Percentiles rank a stretch among this genome's conserved stretches.
Evolutionary conservation across 345 rosid genomes (phyloP).

Genomic region (Lagerstroemia speciosa): DNA sequence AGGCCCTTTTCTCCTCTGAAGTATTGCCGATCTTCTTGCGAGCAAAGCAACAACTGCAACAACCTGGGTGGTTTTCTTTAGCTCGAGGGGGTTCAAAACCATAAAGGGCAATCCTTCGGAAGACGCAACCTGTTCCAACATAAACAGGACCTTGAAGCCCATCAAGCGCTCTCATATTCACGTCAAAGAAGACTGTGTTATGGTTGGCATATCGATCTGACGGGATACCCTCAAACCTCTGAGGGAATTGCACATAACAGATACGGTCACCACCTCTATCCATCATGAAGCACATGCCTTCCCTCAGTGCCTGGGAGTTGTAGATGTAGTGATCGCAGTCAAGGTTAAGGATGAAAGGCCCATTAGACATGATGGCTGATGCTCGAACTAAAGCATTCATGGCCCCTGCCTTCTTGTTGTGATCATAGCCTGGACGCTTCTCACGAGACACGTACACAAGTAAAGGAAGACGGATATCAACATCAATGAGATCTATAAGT

Average conservation of each 20-base stretch:
- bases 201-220: conserved; percentile 96
- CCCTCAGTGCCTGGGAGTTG: conserved; percentile 88
- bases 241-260: conserved; percentile 96
- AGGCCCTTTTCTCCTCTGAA: conserved; percentile 67
- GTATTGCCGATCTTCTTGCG: conserved; percentile 41
- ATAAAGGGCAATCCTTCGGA: conserved; percentile 82
- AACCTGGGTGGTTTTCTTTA: conserved; percentile 53
- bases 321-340: conserved; percentile 98
- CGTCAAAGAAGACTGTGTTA: conserved; percentile 97
- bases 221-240: conserved; percentile 96
- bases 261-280: conserved; percentile 93
- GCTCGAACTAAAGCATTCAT: conserved; percentile 98
- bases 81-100: conserved; percentile 90
- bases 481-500: conserved; percentile 59
- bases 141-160: conserved; percentile 98
- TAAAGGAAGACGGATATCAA: conserved; percentile 91
- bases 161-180: conserved; percentile 98
- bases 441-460: conserved; percentile 98
- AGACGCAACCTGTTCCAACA: conserved; percentile 96
- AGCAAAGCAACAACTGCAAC: conserved; percentile 54
- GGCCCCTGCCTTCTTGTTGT: conserved; percentile 99
- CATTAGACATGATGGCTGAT: conserved; percentile 95
- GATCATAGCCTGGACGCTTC: conserved; percentile 98
- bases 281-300: conserved; percentile 99
- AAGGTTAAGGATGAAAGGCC: conserved; percentile 93